Evolutionary conservation across 73 alveolate species (phyloP).

Genomic region (Tetrahymena thermophila): DNA sequence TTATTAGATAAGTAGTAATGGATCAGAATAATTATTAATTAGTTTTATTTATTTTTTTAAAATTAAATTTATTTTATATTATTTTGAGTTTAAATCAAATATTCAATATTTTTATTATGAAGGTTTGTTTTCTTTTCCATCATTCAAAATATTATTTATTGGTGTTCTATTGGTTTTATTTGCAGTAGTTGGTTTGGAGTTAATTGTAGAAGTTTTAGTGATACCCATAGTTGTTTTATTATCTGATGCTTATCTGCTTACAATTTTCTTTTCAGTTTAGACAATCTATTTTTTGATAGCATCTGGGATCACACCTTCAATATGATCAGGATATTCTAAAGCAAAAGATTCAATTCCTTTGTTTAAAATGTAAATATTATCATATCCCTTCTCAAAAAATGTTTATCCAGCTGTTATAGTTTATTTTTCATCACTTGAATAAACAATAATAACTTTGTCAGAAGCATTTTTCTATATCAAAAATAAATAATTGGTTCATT

Average conservation of each 20-base stretch:
- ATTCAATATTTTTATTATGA: not conserved
- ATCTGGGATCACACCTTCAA: not conserved
- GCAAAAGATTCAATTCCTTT: not conserved
- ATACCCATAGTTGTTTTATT: not conserved
- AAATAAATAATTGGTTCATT: not conserved
- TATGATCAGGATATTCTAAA: not conserved
- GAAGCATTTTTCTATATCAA: not conserved
- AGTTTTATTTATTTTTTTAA: not conserved
- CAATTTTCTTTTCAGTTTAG: not conserved
- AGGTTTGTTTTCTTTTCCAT: not conserved
- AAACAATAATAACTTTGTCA: not conserved
- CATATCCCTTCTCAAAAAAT: not conserved
- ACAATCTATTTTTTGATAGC: not conserved
- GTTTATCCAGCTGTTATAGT: not conserved
- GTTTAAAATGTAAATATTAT: not conserved
- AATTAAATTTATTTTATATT: not conserved
- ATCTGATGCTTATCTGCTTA: not conserved
- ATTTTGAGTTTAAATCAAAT: not conserved
- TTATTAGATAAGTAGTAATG: no score
- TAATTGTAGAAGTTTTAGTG: not conserved
- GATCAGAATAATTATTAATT: not conserved
- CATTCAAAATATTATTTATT: not conserved
- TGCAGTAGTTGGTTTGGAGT: not conserved
- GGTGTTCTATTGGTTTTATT: not conserved
- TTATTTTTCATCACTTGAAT: not conserved